Base-by-base conservation (phyloP, 805 yeast species). In the Candida dendrica region DNA sequence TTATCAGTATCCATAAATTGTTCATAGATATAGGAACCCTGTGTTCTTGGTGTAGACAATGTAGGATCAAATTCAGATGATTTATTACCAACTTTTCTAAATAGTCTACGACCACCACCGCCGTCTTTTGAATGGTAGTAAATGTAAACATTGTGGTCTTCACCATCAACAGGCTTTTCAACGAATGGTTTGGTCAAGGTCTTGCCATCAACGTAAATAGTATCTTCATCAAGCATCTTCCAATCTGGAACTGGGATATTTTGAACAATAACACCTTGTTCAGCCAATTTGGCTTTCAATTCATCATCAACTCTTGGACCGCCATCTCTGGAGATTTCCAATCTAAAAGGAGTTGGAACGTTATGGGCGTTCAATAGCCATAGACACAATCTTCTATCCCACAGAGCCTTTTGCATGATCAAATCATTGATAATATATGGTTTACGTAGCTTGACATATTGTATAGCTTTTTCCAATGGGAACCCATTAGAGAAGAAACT, bases 111-210 rank as follows among this genome's bases (percentile, higher is more conserved):
- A 22, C 99, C 99, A 50, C 99, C 99, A 43, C 99, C 99, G 37
- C 99, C 99, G 40, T 84, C 84, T 44, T 83, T 75, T 43, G 77
- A 75, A 30, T 90, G 84, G 60, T 91, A 93, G 64, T 93, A 93
- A 33, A 93, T 90, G 61, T 84, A 86, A 37, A 93, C 91, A 58
- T 93, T 93, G 64, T 93, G 99, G 63, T 93, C 96, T 64, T 93
- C 99, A 42, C 99, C 99, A 62, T 93, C 96, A 3, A 90, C 98
- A 1, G 99, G 99, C 53, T 93, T 93, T 61, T 93, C 99, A 29
- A 93, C 98, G 70, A 81, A 93, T 6, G 99, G 99, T 59, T 93
- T 93, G 34, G 69, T 71, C 66, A 93, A 66, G 8, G 68, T 66
- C 52, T 75, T 62, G 8, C 95, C 96, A 50, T 84, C 77, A 18